Conservation (phyloP, 257 asterid species). For the Nicotiana tabacum region DNA sequence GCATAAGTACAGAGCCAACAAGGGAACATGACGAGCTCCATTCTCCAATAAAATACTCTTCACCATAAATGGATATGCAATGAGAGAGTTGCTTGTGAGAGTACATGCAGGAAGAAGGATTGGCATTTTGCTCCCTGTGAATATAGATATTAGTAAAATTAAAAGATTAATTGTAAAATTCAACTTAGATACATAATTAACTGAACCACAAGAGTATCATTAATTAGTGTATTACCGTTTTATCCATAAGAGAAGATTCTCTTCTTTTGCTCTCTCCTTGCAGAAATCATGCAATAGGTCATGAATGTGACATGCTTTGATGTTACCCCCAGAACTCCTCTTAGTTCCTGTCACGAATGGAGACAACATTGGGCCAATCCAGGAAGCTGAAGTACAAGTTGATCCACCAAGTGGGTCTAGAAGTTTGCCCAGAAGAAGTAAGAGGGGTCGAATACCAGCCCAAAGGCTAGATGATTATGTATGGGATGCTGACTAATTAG, state of each 20-base stretch:
- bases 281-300: slow-evolving; percentile 17
- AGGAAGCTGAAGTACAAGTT: no score
- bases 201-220: no score
- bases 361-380: no score
- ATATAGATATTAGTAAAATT: no score
- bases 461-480: no score
- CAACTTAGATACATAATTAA: no score
- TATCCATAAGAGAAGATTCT: not conserved
- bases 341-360: not conserved
- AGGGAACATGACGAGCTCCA: not conserved
- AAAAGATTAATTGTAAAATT: no score
- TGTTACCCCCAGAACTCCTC: not conserved
- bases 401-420: no score
- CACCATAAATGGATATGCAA: not conserved
- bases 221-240: not conserved
- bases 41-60: not conserved
- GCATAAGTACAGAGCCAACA: not conserved
- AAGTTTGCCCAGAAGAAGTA: no score
- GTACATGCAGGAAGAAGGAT: not conserved
- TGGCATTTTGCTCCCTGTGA: not conserved
- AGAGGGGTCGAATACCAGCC: no score
- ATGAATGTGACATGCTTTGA: slow-evolving; percentile 11
- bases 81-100: not conserved
- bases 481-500: no score
- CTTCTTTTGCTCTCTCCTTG: not conserved